Evolutionary conservation across 768 basidiomycete genomes (phyloP), one percentile per base, ranked within the genome.

Genomic region (Daedaleopsis nitida): DNA sequence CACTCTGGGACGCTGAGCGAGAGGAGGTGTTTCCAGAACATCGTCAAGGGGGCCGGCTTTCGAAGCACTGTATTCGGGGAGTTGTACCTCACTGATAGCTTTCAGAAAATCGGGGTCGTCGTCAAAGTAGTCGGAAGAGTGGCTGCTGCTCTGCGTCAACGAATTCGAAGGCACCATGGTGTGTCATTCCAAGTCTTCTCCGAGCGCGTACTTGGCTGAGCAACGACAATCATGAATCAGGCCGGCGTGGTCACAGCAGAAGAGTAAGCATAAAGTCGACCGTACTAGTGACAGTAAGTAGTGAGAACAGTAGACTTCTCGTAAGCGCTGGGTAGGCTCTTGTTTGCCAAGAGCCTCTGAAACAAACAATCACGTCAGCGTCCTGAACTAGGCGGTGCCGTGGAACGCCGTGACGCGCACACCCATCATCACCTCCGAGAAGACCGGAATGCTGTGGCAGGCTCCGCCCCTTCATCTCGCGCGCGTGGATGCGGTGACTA

Each of bases 71-170:
- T 5, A 42, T 68, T 19, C 73, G 4, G 23, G 68, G 52, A 86
- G 73, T 42, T 76, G 73, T 1, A 76, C 71, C 21, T 71, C 73
- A 37, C 74, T 68, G 24, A 88, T 77, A 5, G 81, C 83, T 55
- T 80, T 74, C 42, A 86, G 69, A 63, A 84, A 84, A 24, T 78
- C 76, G 17, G 83, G 74, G 60, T 86, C 83, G 51, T 86, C 83
- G 44, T 82, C 77, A 62, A 79, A 86, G 68, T 83, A 82, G 63
- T 86, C 84, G 0, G 83, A 82, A 11, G 84, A 85, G 58, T 65
- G 53, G 52, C 66, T 72, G 56, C 66, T 65, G 62, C 61, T 51
- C 51, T 60, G 45, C 10, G 56, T 62, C 50, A 55, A 51, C 17
- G 57, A 58, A 24, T 56, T 38, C 60, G 59, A 58, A 35, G 27